These are phyloP conservation scores for Phialophora verrucosa DNA, from an alignment of 2,329 filamentous ascomycete species.

Conservation along the genomic window DNA sequence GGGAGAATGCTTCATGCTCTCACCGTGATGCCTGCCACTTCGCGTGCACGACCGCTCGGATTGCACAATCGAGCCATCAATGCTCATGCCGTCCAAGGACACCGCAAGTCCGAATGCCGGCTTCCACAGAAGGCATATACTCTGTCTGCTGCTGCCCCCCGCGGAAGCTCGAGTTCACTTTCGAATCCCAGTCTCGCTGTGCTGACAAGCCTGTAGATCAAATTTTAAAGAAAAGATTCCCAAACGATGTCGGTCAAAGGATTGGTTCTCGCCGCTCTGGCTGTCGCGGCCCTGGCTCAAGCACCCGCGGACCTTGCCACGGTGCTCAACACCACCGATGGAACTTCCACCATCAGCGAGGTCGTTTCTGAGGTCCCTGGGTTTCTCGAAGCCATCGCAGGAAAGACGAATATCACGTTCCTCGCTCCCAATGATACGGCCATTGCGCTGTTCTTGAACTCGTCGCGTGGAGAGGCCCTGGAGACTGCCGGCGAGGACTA, in stretches of 20 bases:
- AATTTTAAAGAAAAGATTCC: background rate
- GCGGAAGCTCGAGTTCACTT: background rate
- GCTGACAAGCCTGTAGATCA: background rate
- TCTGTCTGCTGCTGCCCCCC: background rate
- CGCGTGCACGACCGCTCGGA: background rate
- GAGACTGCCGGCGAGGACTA: slow-evolving; percentile 21
- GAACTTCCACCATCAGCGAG: slow-evolving; percentile 7
- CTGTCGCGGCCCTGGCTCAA: slow-evolving; percentile 14
- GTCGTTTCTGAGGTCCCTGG: slow-evolving; percentile 6
- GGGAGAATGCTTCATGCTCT: background rate
- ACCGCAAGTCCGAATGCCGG: background rate
- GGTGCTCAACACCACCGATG: slow-evolving; percentile 21
- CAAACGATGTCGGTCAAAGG: slow-evolving; percentile 2
- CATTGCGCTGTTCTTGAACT: slow-evolving; percentile 11
- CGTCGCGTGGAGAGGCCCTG: slow-evolving; percentile 6
- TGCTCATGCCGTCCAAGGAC: background rate
- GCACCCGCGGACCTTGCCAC: slow-evolving; percentile 19
- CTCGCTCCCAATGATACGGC: slow-evolving; percentile 28
- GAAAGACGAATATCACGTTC: slow-evolving; percentile 27
- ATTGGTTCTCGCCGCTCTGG: slow-evolving; percentile 19
- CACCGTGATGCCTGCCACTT: background rate
- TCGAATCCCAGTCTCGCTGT: background rate
- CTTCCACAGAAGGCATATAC: background rate
- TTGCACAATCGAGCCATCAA: background rate
- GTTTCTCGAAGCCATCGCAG: slow-evolving; percentile 9